Percentiles rank a stretch among this genome's conserved stretches.
Conservation (phyloP, 495 filamentous ascomycete species). For the Daldinia grandis region DNA sequence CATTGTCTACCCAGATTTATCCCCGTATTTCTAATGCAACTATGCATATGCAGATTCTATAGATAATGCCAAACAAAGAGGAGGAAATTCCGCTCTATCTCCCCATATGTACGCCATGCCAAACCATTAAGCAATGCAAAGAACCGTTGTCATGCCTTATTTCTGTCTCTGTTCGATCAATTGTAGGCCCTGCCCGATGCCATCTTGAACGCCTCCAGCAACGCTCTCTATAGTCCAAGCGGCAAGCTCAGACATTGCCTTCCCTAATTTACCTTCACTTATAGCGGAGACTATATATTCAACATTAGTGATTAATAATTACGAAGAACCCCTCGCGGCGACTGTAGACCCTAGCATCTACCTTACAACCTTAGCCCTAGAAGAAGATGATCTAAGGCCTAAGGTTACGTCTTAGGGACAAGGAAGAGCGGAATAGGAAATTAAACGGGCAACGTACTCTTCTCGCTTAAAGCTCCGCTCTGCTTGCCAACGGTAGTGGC, state of each 20-base stretch:
- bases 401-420: background rate
- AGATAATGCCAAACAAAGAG: background rate
- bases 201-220: conserved; percentile 70
- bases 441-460: conserved; percentile 34
- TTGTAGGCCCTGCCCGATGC: conserved; percentile 67
- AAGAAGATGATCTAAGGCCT: background rate
- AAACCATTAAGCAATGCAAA: conserved; percentile 14
- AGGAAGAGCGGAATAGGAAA: background rate
- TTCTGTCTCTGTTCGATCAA: conserved; percentile 51
- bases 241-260: conserved; percentile 58
- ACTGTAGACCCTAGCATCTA: background rate
- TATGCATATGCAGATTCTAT: conserved; percentile 14
- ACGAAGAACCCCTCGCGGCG: background rate
- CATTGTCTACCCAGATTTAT: background rate
- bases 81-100: background rate
- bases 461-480: conserved; percentile 58
- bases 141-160: conserved; percentile 27
- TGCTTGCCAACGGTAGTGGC: conserved; percentile 63
- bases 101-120: conserved; percentile 16
- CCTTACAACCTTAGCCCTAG: background rate
- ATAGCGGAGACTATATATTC: conserved; percentile 53
- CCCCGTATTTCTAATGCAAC: conserved; percentile 17
- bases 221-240: conserved; percentile 68
- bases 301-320: conserved; percentile 3
- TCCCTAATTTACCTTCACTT: conserved; percentile 65